Evolutionary conservation across 2,329 filamentous ascomycete species (phyloP).

Genomic region (Metarhizium rileyi): DNA sequence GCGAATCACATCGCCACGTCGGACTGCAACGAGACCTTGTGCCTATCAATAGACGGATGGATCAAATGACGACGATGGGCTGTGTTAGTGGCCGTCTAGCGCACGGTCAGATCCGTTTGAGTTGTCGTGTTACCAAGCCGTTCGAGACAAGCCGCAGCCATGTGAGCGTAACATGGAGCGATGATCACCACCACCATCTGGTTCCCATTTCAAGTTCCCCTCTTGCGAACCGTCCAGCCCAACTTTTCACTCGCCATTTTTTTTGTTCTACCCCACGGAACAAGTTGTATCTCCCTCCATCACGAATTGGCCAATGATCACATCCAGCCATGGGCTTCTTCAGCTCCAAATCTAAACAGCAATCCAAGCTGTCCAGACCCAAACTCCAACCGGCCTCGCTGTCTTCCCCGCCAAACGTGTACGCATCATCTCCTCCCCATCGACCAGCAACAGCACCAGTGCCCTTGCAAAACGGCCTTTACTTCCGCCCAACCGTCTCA

Average conservation of each 20-base stretch:
- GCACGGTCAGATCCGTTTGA: not conserved
- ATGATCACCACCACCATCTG: no score
- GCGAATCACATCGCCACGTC: slow-evolving; percentile 11
- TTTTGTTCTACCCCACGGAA: not conserved
- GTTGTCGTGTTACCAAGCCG: not conserved
- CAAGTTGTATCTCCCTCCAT: not conserved
- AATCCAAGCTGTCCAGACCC: not conserved
- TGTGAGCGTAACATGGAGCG: not conserved
- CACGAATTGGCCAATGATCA: not conserved
- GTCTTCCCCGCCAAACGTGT: slow-evolving; percentile 13
- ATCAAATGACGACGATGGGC: no score
- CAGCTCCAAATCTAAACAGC: slow-evolving; percentile 6
- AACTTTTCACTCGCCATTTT: not conserved
- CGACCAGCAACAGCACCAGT: no score
- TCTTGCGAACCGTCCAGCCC: no score
- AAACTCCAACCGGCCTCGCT: slow-evolving; percentile 4
- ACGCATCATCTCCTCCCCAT: slow-evolving; percentile 7
- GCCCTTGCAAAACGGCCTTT: not conserved
- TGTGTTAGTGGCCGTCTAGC: not conserved
- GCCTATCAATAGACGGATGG: not conserved
- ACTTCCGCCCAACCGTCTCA: not conserved
- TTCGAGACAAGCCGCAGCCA: not conserved
- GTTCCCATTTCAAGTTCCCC: not conserved
- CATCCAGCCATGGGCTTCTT: slow-evolving; percentile 20
- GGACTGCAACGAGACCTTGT: not conserved